Evolutionary conservation across 352 stramenopile genomes (phyloP), one percentile per base, ranked within the genome.

Genomic region (Peronospora farinosa): DNA sequence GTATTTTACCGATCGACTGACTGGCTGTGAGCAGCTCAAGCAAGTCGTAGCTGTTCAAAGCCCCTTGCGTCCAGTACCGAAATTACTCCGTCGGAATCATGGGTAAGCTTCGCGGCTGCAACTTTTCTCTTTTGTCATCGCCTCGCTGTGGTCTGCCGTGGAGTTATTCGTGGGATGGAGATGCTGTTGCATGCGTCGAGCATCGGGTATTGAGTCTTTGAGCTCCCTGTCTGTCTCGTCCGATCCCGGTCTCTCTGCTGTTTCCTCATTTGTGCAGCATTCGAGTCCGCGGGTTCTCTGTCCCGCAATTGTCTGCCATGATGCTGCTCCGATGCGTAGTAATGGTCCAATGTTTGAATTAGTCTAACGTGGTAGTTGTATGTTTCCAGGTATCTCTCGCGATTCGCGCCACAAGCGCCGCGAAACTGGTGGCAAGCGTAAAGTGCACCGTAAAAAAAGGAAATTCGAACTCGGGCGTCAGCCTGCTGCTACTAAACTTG

Each of bases 341-440:
- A 15, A 51, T 38, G 28, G 33, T 47, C 37, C 5, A 19, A 9
- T n/a, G 19, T 44, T 31, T 36, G 19, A 32, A 56, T 32, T 30
- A 27, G 1, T 37, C 49, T 65, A 65, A 65, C 39, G 0, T 39
- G 15, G 31, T 31, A 54, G 32, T 57, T 35, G 32, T 21, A 21
- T 40, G n/a, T 51, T 28, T 46, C 10, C 82, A 97, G 97, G 97
- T 97, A 99, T 99, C 84, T 98, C 95, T 82, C 96, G 97, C 86
- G 96, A 99, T 91, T 98, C 95, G 69, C 90, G 84, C 61, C 96
- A 99, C 88, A 99, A 99, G 88, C 95, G 97, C 75, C 95, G 97
- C 68, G 90, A 98, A 82, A 99, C 97, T 58, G 97, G 97, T 91
- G 97, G 96, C 60, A 98, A 98, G 86, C 96, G 96, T 54, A 86